phyloP scores from a whole-genome alignment of 345 rosid genomes.

The Syzygium aromaticum region DNA sequence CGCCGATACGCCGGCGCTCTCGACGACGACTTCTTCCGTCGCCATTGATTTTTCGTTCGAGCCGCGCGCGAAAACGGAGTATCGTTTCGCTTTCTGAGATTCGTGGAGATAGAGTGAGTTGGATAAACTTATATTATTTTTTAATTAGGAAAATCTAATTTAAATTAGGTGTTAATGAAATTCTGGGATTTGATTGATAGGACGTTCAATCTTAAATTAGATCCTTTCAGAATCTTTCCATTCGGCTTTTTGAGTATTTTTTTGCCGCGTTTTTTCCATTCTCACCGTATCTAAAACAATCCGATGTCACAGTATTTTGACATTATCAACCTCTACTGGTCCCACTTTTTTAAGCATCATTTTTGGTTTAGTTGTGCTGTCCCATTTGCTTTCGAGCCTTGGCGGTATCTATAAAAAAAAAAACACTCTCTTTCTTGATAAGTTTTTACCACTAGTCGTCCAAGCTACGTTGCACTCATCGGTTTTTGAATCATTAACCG shows the following conservation, averaged over 20 bases:
- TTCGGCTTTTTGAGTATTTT: neutral
- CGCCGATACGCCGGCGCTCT: neutral
- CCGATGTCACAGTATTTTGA: fast-evolving
- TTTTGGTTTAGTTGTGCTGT: no score
- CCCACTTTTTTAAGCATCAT: no score
- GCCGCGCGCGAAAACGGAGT: neutral
- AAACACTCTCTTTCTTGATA: no score
- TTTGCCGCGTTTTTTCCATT: neutral
- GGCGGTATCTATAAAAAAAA: no score
- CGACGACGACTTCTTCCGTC: neutral
- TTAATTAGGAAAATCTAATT: neutral
- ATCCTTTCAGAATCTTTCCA: neutral
- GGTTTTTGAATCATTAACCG: no score
- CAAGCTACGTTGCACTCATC: no score
- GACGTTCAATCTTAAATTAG: neutral
- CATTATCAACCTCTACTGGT: no score
- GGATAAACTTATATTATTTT: neutral
- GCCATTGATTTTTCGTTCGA: neutral
- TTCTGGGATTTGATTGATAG: neutral
- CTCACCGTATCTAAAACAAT: no score
- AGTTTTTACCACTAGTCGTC: no score
- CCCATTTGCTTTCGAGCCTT: no score
- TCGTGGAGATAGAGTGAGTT: neutral
- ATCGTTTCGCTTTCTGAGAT: neutral
- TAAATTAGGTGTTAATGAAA: neutral